These are phyloP conservation scores for Begonia loranthoides DNA, from an alignment of 306 rosid species.

Conservation along the genomic window DNA sequence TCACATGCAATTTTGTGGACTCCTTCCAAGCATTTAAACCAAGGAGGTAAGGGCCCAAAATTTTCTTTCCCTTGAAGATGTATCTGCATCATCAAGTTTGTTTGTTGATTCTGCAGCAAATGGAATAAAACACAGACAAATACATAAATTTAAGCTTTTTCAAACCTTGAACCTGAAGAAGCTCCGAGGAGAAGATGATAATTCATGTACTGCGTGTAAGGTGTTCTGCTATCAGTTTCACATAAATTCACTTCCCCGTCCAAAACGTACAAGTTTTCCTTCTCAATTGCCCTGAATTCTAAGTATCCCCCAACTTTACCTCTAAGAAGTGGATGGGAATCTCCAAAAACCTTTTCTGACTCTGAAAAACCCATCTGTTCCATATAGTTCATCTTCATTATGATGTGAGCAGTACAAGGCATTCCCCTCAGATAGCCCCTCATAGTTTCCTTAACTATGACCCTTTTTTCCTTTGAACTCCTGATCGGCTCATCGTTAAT, in stretches of 20 bases:
- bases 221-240: conserved; percentile 16
- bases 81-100: conserved; percentile 18
- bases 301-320: conserved; percentile 24
- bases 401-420: conserved; percentile 18
- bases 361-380: conserved; percentile 1
- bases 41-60: conserved; percentile 19
- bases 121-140: conserved; percentile 4
- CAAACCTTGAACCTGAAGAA: conserved; percentile 21
- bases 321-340: conserved; percentile 13
- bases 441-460: conserved; percentile 15
- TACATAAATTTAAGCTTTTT: conserved; percentile 1
- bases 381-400: conserved; percentile 17
- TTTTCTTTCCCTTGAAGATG: conserved; percentile 21
- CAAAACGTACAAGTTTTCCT: conserved; percentile 12
- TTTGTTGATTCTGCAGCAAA: not conserved
- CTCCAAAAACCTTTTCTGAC: conserved; percentile 6
- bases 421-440: conserved; percentile 22
- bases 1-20: conserved; percentile 17
- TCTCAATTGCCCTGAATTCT: conserved; percentile 19
- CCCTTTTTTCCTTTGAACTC: conserved; percentile 5
- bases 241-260: conserved; percentile 20
- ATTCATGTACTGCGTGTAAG: conserved; percentile 25
- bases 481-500: not conserved
- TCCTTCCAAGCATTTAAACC: conserved; percentile 20
- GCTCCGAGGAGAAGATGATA: conserved; percentile 22